Percentiles rank a stretch among this genome's conserved stretches.
phyloP scores from a whole-genome alignment of 176 grass and related monocot genomes.

The Leersia perrieri region DNA sequence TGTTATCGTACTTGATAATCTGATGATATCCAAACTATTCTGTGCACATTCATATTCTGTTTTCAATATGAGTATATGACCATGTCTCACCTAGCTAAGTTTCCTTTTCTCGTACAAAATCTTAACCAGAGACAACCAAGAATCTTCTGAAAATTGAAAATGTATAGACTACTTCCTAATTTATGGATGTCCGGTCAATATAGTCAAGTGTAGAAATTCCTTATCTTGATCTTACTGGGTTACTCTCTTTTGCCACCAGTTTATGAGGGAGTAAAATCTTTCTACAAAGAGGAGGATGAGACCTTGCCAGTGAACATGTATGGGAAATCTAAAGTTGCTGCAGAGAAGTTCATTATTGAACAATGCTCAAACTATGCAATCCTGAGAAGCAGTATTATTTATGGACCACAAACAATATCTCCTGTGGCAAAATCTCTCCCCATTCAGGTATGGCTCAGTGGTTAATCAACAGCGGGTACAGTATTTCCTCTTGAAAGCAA shows the following conservation, averaged over 20 bases:
- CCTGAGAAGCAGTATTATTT: slow-evolving; percentile 94
- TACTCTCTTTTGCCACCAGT: slow-evolving; percentile 46
- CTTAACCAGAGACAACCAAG: background rate
- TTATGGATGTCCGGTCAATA: background rate
- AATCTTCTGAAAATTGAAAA: background rate
- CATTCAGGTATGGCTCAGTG: slow-evolving; percentile 55
- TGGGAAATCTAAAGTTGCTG: slow-evolving; percentile 80
- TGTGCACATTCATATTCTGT: background rate
- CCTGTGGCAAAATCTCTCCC: slow-evolving; percentile 87
- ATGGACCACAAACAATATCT: slow-evolving; percentile 86
- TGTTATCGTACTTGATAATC: background rate
- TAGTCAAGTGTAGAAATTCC: background rate
- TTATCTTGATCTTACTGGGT: background rate
- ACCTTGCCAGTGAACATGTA: slow-evolving; percentile 85
- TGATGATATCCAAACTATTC: background rate
- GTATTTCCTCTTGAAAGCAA: background rate
- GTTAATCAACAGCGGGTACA: background rate
- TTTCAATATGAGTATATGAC: background rate
- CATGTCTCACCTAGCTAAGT: background rate
- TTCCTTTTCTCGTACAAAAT: background rate
- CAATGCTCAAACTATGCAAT: slow-evolving; percentile 75
- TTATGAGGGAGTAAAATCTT: slow-evolving; percentile 83
- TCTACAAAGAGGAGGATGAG: slow-evolving; percentile 88
- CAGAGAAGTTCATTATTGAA: slow-evolving; percentile 67
- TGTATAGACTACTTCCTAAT: background rate